Conservation (phyloP, 345 rosid genomes). For the Hibiscus trionum region DNA sequence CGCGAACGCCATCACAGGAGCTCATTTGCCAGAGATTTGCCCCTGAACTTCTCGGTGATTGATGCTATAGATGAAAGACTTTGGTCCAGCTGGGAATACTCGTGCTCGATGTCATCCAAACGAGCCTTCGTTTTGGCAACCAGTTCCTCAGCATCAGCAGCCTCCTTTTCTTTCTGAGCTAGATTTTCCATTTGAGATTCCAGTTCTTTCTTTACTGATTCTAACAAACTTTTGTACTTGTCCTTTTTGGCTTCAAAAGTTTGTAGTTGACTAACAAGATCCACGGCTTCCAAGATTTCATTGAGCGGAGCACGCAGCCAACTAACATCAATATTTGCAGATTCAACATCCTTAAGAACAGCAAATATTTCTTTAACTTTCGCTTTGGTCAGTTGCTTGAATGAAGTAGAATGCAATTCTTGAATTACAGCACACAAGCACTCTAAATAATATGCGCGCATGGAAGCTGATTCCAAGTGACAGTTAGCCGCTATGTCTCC, state of each 20-base stretch:
- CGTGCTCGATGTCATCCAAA: slow-evolving; percentile 40
- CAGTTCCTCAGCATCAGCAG: slow-evolving; percentile 24
- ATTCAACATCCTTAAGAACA: slow-evolving; percentile 73
- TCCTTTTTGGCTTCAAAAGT: slow-evolving; percentile 34
- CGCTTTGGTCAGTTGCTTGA: slow-evolving; percentile 51
- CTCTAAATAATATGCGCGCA: slow-evolving; percentile 65
- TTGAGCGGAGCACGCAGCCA: slow-evolving; percentile 56
- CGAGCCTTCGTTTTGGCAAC: slow-evolving; percentile 30
- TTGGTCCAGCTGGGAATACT: slow-evolving; percentile 30
- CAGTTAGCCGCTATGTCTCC: slow-evolving; percentile 83
- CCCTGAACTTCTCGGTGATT: slow-evolving; percentile 38
- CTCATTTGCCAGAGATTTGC: slow-evolving; percentile 41
- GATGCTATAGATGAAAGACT: slow-evolving; percentile 24
- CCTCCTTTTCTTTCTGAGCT: slow-evolving; percentile 39
- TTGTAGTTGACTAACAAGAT: slow-evolving; percentile 36
- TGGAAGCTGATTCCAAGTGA: slow-evolving; percentile 54
- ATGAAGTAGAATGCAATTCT: slow-evolving; percentile 53
- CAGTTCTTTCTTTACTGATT: slow-evolving; percentile 40
- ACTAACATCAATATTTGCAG: slow-evolving; percentile 49
- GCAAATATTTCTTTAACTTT: slow-evolving; percentile 60
- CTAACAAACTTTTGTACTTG: slow-evolving; percentile 30
- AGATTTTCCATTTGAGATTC: slow-evolving; percentile 37
- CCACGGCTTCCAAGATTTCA: slow-evolving; percentile 45
- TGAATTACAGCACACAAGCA: slow-evolving; percentile 63
- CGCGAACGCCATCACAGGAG: slow-evolving; percentile 29